Evolutionary conservation across 768 basidiomycete genomes (phyloP).

Genomic region (Austroboletus festivus): DNA sequence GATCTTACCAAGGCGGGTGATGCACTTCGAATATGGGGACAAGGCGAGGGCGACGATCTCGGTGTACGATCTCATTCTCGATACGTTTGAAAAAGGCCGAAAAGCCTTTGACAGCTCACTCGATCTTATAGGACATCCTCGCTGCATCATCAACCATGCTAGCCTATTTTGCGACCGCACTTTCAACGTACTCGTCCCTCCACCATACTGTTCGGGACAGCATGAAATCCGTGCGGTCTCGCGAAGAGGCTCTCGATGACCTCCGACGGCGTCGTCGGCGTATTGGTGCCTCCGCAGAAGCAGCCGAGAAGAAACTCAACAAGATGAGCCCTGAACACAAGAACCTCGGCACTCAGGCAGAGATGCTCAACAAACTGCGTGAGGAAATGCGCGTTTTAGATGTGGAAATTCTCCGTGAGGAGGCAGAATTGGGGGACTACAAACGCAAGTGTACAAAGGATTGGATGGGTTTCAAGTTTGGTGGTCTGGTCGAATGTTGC

Average conservation of each 20-base stretch:
- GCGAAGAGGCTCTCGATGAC: conserved; percentile 81
- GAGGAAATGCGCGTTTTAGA: conserved; percentile 79
- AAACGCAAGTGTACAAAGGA: conserved; percentile 68
- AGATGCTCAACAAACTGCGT: conserved; percentile 62
- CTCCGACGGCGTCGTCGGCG: conserved; percentile 66
- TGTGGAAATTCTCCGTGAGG: conserved; percentile 78
- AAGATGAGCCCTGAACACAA: conserved; percentile 92
- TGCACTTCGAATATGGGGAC: conserved; percentile 68
- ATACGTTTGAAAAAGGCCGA: background rate
- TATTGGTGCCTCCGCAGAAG: conserved; percentile 68
- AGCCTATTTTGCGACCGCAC: conserved; percentile 60
- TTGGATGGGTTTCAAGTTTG: conserved; percentile 84
- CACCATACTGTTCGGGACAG: conserved; percentile 60
- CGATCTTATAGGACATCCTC: conserved; percentile 62
- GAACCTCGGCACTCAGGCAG: conserved; percentile 70
- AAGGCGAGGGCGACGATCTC: conserved; percentile 80
- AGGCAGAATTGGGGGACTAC: conserved; percentile 76
- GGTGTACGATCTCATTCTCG: too few relatives aligned
- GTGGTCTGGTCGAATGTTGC: conserved; percentile 77
- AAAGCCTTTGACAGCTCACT: background rate
- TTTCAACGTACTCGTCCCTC: conserved; percentile 67
- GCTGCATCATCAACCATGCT: conserved; percentile 66
- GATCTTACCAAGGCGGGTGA: conserved; percentile 72
- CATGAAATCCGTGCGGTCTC: conserved; percentile 78
- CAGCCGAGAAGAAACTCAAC: conserved; percentile 82